Base-by-base conservation (phyloP, 2,329 filamentous ascomycete genomes). In the Phoma sp. region DNA sequence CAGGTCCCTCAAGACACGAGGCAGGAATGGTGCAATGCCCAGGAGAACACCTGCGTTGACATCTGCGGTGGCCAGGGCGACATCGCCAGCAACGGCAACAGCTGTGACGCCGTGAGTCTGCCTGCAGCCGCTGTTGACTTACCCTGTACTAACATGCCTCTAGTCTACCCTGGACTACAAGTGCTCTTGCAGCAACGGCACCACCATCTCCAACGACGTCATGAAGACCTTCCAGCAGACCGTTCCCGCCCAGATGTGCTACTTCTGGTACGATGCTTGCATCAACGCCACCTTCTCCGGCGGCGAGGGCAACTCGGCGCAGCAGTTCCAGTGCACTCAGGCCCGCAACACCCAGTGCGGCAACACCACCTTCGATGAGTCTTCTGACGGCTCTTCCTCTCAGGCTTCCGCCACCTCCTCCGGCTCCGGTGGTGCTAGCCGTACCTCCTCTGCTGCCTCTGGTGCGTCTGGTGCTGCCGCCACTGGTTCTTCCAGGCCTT, bases 191-290 rank as follows among this genome's bases (percentile, higher is more conserved):
- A 42, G 47, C 59, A 82, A 86, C 69, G 81, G 80, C 60, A 80
- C 78, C 37, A 80, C 86, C 66, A 79, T 86, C 63, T 48, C 37
- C 29, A 33, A 45, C 1, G 22, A 32, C 42, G 14, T 41, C 24
- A 57, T 65, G 56, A 70, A 76, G 56, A 75, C 78, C 62, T 89
- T 86, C 75, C 63, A 73, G 48, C 75, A 83, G 72, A 85, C 84
- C 23, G 75, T 89, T 43, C 85, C 85, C 37, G 84, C 78, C 73
- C 86, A 78, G 72, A 79, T 85, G 71, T 89, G 86, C 77, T 67
- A 80, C 65, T 74, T 74, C 59, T 82, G 79, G 74, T 83, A 73
- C 66, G 62, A 57, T 35, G 58, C 72, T 52, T 81, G 79, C 64
- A 71, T 77, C 55, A 59, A 57, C 36, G 70, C 65, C 50, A 74